Conservation (phyloP, 1,284 basidiomycete genomes). For the Waitea zeae region DNA sequence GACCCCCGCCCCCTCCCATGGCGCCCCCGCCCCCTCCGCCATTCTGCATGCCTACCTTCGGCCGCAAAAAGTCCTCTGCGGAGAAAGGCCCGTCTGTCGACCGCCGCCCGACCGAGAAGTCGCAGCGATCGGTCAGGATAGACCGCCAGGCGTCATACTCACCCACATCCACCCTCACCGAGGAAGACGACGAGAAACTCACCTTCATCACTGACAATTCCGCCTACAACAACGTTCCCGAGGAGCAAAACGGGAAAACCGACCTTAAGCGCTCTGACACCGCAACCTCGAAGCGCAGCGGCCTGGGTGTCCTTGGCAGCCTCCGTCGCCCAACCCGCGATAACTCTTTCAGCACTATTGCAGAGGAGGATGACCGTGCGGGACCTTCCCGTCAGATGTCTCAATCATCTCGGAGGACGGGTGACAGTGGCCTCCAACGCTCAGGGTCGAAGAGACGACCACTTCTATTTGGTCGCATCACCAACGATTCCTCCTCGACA, state of each 20-base stretch:
- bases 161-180: conserved; percentile 21
- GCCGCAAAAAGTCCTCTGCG: conserved; percentile 11
- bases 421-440: conserved; percentile 15
- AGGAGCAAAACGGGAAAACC: conserved; percentile 13
- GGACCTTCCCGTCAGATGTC: background rate
- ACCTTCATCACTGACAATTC: conserved; percentile 19
- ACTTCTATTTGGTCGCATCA: conserved; percentile 19
- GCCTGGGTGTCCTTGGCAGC: background rate
- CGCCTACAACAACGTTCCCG: conserved; percentile 12
- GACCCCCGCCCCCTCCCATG: conserved; percentile 11
- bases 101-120: conserved; percentile 1
- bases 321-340: conserved; percentile 9
- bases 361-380: conserved; percentile 17
- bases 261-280: conserved; percentile 9
- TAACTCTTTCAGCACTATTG: conserved; percentile 17
- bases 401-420: background rate
- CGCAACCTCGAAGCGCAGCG: conserved; percentile 1
- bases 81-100: conserved; percentile 6
- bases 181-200: conserved; percentile 17
- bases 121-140: conserved; percentile 6
- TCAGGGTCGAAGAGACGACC: conserved; percentile 21
- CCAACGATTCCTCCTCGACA: conserved; percentile 45
- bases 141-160: conserved; percentile 16
- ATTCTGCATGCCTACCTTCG: conserved; percentile 33
- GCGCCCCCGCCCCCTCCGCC: conserved; percentile 35